Evolutionary conservation across 2,329 filamentous ascomycete species (phyloP), one percentile per base, ranked within the genome.

Genomic region (Clonostachys solani): DNA sequence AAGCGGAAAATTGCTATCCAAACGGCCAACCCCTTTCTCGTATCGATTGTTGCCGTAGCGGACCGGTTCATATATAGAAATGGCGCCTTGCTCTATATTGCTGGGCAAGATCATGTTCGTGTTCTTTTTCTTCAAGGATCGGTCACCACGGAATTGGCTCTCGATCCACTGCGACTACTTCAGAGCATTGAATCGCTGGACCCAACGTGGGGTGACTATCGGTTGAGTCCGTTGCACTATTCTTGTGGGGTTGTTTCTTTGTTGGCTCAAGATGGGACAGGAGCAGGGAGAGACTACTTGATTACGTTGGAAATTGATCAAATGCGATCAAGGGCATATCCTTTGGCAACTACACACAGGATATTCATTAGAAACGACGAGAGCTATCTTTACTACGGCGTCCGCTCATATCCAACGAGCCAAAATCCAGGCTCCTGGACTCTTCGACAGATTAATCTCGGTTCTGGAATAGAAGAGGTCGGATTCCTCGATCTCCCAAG

Each of bases 301-400:
- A 5, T 23, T 33, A 43, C 43, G 15, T n/a, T 47, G 29, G 45
- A 49, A 10, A 43, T 23, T 7, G 23, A 29, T 29, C 23, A 29
- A 6, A 29, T 29, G 23, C 23, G 23, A 29, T 29, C 23, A 10
- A 10, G 23, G 23, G 23, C 23, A 29, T 29, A 29, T 29, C 23
- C 23, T 29, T 9, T 29, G 6, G 23, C 9, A 9, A 10, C 23
- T 29, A 43, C 43, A 37, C 40, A 47, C 16, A 43, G 37, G 10
- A 37, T 48, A 4, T 49, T 47, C 43, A 44, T 49, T 15, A 41
- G 49, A 12, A 48, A 47, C 33, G 34, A 45, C 33, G 34, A 40
- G 33, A 29, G 29, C 6, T 40, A 46, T 23, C 48, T 49, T 13
- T 49, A 49, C 16, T 49, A 38, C 33, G 48, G 48, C 12, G 23